Conservation (phyloP, 345 rosid genomes). For the Anacardium occidentale region DNA sequence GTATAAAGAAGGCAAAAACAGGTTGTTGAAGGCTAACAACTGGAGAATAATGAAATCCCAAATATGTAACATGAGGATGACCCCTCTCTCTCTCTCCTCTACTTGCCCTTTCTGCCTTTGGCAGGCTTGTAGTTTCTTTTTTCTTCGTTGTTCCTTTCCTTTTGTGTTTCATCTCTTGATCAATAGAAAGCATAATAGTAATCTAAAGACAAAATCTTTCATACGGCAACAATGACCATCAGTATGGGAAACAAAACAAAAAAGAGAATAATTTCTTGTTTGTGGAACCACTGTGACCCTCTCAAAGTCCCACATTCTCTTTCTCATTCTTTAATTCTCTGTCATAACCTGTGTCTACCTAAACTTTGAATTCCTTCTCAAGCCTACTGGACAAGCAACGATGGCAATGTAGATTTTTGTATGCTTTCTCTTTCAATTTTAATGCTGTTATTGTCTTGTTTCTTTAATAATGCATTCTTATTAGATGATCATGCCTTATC, state of each 20-base stretch:
- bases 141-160: too few species aligned
- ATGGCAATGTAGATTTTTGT: slow-evolving; percentile 27
- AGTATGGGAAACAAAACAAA: background rate
- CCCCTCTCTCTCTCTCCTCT: background rate
- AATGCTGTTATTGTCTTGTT: background rate
- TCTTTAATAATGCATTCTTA: background rate
- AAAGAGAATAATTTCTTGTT: background rate
- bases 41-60: background rate
- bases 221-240: too few species aligned
- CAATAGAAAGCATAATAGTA: background rate
- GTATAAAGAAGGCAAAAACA: too few species aligned
- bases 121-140: background rate
- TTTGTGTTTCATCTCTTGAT: background rate
- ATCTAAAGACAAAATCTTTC: too few species aligned
- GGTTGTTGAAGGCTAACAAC: background rate
- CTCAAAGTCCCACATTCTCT: slow-evolving; percentile 16
- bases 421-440: slow-evolving; percentile 9
- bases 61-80: slow-evolving; percentile 4
- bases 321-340: slow-evolving; percentile 23
- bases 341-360: slow-evolving; percentile 14
- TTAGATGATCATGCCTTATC: background rate
- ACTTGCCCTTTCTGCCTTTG: too few species aligned
- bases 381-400: slow-evolving; percentile 25
- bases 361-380: slow-evolving; percentile 20
- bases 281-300: slow-evolving; percentile 23